Conservation (phyloP, 345 rosid species). For the Pistacia integerrima region DNA sequence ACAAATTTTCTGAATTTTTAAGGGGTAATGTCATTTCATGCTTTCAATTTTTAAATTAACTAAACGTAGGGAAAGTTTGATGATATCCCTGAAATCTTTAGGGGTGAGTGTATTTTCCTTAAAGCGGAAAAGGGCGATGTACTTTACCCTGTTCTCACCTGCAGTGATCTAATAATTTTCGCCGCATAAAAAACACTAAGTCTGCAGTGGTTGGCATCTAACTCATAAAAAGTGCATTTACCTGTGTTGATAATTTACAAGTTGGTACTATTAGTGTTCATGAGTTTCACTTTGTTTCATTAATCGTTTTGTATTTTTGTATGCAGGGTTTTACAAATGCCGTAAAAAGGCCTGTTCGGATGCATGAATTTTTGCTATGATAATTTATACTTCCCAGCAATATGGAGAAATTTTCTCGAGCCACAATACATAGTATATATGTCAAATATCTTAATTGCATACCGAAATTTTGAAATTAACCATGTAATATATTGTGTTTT, state of each 20-base stretch:
- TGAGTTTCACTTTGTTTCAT: not conserved
- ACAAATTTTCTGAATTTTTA: too few species aligned
- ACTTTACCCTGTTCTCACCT: not conserved
- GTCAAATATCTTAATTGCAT: not conserved
- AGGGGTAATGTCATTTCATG: too few species aligned
- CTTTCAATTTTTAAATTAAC: too few species aligned
- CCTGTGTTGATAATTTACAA: conserved; percentile 2
- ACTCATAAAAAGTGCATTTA: too few species aligned
- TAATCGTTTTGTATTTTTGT: not conserved
- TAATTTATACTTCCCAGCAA: not conserved
- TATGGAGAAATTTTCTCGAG: not conserved
- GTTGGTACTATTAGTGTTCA: not conserved
- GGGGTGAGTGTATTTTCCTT: too few species aligned
- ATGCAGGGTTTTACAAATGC: conserved; percentile 89
- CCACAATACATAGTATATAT: not conserved
- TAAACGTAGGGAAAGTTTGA: too few species aligned
- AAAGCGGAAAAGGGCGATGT: too few species aligned
- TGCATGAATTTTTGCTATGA: conserved; percentile 68
- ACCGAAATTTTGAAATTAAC: not conserved
- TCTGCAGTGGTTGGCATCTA: too few species aligned
- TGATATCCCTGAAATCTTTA: too few species aligned
- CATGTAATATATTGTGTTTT: not conserved
- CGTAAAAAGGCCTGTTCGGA: conserved; percentile 83
- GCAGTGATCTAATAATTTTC: too few species aligned
- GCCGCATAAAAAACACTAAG: too few species aligned